phyloP scores from a whole-genome alignment of 176 grass and related monocot genomes.

The Oryza longistaminata region DNA sequence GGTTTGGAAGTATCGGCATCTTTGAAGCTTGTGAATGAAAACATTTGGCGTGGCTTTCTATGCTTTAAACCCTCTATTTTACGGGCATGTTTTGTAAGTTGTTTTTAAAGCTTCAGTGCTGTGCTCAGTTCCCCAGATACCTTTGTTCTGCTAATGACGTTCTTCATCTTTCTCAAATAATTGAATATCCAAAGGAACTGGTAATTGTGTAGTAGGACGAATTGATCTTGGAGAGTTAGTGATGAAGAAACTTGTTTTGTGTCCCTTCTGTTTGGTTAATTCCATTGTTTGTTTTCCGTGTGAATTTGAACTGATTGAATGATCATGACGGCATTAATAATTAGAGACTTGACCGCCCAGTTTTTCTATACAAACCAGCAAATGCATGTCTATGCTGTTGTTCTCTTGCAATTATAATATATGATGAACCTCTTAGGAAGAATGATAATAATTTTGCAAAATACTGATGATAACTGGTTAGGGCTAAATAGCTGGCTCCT shows the following conservation, averaged over 20 bases:
- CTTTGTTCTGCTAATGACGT: not conserved
- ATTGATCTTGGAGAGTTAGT: not conserved
- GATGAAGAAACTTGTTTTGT: not conserved
- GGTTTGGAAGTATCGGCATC: not conserved
- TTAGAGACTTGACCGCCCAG: not conserved
- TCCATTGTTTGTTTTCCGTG: not conserved
- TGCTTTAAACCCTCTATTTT: not conserved
- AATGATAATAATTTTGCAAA: not conserved
- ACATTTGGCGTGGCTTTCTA: not conserved
- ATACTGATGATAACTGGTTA: not conserved
- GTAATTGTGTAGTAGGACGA: not conserved
- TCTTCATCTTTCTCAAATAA: constrained; percentile 19
- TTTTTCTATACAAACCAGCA: not conserved
- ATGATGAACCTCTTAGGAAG: not conserved
- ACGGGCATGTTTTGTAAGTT: not conserved
- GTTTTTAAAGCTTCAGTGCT: not conserved
- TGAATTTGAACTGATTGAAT: constrained; percentile 11
- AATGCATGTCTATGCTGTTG: not conserved
- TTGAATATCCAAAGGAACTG: not conserved
- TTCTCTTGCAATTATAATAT: not conserved
- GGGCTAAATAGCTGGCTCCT: not conserved
- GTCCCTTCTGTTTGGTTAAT: not conserved
- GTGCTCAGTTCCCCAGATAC: not conserved
- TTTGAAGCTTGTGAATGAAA: not conserved
- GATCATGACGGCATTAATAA: not conserved